Conservation (phyloP, 257 asterid species). For the Oldenlandia corymbosa region DNA sequence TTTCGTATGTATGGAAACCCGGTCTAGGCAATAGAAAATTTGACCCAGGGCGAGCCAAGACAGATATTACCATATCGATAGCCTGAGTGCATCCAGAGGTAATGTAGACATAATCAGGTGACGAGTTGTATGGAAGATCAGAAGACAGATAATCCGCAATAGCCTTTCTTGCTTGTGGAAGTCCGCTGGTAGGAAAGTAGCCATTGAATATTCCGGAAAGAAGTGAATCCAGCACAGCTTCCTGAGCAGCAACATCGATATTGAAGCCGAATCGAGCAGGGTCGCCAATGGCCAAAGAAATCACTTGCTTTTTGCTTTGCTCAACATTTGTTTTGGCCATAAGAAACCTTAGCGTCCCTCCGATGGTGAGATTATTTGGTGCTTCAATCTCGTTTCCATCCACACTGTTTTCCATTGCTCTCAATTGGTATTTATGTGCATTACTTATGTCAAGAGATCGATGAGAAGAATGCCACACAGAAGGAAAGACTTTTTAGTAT, state of each 20-base stretch:
- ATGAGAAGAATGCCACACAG: too few species aligned
- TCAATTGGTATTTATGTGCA: too few species aligned
- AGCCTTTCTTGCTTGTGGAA: conserved; percentile 75
- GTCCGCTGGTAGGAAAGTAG: conserved; percentile 78
- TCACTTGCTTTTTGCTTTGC: conserved; percentile 30
- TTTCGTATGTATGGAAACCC: conserved; percentile 75
- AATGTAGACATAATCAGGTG: conserved; percentile 59
- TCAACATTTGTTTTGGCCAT: conserved; percentile 32
- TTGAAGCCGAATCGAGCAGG: conserved; percentile 66
- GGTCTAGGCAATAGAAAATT: conserved; percentile 80
- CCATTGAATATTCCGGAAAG: conserved; percentile 70
- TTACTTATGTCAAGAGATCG: too few species aligned
- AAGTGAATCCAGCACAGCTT: conserved; percentile 52
- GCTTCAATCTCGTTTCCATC: conserved; percentile 28
- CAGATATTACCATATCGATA: conserved; percentile 57
- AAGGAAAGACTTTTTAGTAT: too few species aligned
- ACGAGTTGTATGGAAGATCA: conserved; percentile 54
- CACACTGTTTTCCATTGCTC: conserved; percentile 17
- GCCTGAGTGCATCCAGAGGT: conserved; percentile 91
- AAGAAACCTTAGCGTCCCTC: conserved; percentile 61
- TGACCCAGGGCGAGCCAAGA: conserved; percentile 61
- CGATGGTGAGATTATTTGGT: conserved; percentile 53
- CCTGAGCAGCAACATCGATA: conserved; percentile 46
- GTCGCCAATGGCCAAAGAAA: conserved; percentile 80
- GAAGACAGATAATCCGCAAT: conserved; percentile 65